Conservation (phyloP, 306 rosid species). For the Cajanus cajan region DNA sequence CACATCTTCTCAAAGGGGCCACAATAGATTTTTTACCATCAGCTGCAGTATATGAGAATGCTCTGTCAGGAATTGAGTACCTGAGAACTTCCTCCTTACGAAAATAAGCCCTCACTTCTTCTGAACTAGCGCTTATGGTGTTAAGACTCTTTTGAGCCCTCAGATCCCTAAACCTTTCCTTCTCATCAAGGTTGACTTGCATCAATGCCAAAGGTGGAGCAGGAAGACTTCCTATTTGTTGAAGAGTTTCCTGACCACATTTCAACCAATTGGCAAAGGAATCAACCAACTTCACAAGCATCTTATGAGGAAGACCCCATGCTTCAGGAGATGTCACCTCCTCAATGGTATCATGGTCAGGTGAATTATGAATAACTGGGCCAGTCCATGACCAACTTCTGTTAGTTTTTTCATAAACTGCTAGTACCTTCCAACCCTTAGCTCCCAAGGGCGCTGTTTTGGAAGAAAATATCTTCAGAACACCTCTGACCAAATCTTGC, state of each 20-base stretch:
- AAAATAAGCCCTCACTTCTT: slow-evolving; percentile 86
- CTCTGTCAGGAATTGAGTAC: slow-evolving; percentile 99
- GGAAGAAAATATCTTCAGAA: slow-evolving; percentile 89
- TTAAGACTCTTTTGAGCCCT: slow-evolving; percentile 98
- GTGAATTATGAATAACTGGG: slow-evolving; percentile 56
- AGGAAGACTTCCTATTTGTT: slow-evolving; percentile 98
- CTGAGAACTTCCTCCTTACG: slow-evolving; percentile 95
- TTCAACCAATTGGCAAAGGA: slow-evolving; percentile 97
- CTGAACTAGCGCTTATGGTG: slow-evolving; percentile 88
- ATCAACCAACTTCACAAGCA: slow-evolving; percentile 97
- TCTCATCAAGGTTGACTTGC: slow-evolving; percentile 95
- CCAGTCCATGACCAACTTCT: slow-evolving; percentile 97
- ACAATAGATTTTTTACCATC: slow-evolving; percentile 97
- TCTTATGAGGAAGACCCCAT: slow-evolving; percentile 94
- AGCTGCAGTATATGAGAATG: slow-evolving; percentile 94
- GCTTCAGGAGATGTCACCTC: slow-evolving; percentile 87
- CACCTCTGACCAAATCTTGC: slow-evolving; percentile 98
- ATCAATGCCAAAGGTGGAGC: slow-evolving; percentile 85
- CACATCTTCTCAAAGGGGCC: slow-evolving; percentile 97
- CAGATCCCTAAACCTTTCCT: slow-evolving; percentile 92
- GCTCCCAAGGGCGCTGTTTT: slow-evolving; percentile 97
- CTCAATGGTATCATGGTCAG: slow-evolving; percentile 69
- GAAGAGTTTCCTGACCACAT: slow-evolving; percentile 98
- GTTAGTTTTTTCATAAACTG: slow-evolving; percentile 66
- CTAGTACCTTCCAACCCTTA: slow-evolving; percentile 91